phyloP scores from a whole-genome alignment of 495 filamentous ascomycete species.

The Hypoxylon subgilvum region DNA sequence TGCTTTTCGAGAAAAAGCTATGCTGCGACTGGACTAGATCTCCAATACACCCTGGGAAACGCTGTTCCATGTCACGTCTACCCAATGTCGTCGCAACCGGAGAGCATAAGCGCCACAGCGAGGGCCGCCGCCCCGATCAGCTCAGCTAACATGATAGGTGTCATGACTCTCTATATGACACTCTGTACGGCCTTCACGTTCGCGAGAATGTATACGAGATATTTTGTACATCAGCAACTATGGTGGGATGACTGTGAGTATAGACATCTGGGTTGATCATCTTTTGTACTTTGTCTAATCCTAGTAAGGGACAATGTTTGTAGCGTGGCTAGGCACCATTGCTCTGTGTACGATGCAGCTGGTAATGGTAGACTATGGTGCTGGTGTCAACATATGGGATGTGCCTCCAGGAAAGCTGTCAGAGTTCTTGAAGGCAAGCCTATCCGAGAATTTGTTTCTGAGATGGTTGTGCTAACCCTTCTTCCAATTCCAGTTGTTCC shows the following conservation, averaged over 20 bases:
- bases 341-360: conserved; percentile 10
- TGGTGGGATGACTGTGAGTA: conserved; percentile 32
- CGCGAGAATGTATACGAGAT: conserved; percentile 13
- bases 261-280: neutral
- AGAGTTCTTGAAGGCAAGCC: conserved; percentile 11
- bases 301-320: conserved; percentile 18
- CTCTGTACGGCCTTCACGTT: conserved; percentile 20
- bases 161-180: conserved; percentile 8
- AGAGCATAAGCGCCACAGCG: neutral
- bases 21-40: neutral
- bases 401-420: conserved; percentile 1
- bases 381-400: conserved; percentile 22
- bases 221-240: conserved; percentile 22
- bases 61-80: neutral
- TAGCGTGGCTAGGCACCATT: conserved; percentile 19
- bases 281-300: neutral
- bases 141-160: conserved; percentile 12
- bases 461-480: neutral
- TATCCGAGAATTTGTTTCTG: neutral
- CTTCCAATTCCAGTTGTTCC: conserved; percentile 5
- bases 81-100: neutral
- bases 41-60: neutral
- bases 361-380: conserved; percentile 12
- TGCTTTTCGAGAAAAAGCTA: conserved; percentile 8
- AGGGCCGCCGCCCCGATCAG: conserved; percentile 21